Percentiles rank a stretch among this genome's conserved stretches.
These are phyloP conservation scores for Pseudoneurospora amorphoporcata DNA, from an alignment of 495 filamentous ascomycete species.

Conservation along the genomic window DNA sequence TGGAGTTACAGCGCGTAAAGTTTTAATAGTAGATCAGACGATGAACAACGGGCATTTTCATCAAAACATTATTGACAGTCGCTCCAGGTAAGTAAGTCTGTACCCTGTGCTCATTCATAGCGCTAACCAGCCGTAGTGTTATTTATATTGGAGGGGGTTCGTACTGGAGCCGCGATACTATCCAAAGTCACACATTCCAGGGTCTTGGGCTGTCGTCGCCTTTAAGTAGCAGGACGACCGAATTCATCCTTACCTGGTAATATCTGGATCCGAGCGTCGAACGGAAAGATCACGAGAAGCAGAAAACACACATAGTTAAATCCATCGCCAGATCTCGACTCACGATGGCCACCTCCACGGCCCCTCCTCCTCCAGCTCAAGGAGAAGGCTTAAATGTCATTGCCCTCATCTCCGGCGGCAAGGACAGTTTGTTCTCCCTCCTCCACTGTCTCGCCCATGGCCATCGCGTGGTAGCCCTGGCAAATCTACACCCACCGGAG, in stretches of 20 bases:
- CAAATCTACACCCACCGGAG: conserved; percentile 66
- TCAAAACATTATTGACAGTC: not conserved
- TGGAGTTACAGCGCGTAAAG: not conserved
- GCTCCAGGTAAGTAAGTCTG: not conserved
- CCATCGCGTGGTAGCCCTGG: conserved; percentile 76
- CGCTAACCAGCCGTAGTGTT: not conserved
- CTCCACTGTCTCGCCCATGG: conserved; percentile 82
- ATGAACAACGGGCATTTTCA: not conserved
- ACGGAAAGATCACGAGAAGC: not conserved
- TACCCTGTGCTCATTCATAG: not conserved
- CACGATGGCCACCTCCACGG: not conserved
- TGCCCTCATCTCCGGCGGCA: conserved; percentile 88
- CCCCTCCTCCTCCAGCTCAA: not conserved
- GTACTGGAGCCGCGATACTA: not conserved
- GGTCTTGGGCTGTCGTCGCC: not conserved
- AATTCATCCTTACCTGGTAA: not conserved
- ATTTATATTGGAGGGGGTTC: not conserved
- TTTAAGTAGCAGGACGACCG: not conserved
- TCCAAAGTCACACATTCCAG: not conserved
- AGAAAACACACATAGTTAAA: not conserved
- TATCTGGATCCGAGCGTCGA: not conserved
- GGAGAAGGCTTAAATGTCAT: conserved; percentile 60
- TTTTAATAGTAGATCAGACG: not conserved
- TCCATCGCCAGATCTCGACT: not conserved
- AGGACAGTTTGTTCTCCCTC: conserved; percentile 90